Conservation (phyloP, 805 yeast genomes). For the Pichia nakasei region DNA sequence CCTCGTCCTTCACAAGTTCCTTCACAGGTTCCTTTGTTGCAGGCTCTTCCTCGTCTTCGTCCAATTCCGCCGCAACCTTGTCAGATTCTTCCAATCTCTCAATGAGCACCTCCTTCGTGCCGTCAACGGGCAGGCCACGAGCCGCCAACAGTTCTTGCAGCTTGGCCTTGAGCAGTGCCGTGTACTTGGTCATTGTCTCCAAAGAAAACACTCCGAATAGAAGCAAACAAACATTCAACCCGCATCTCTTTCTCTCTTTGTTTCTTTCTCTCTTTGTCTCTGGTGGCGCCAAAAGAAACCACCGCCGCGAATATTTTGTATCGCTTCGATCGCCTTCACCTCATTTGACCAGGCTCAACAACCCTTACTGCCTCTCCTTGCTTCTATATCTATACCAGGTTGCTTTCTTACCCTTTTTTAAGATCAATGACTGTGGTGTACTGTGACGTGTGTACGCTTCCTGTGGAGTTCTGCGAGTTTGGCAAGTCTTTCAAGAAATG, state of each 20-base stretch:
- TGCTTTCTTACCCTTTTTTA: too few relatives aligned
- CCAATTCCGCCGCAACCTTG: constrained; percentile 25
- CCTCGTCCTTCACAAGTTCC: constrained; percentile 4
- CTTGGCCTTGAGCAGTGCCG: constrained; percentile 73
- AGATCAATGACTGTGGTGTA: constrained; percentile 37
- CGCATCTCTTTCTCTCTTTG: too few relatives aligned
- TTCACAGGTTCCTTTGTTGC: too few relatives aligned
- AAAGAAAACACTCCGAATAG: too few relatives aligned
- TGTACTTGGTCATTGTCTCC: constrained; percentile 40
- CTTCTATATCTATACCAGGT: too few relatives aligned
- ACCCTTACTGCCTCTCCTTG: too few relatives aligned
- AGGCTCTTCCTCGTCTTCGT: constrained; percentile 17
- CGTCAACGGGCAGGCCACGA: constrained; percentile 59
- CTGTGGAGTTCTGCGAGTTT: constrained; percentile 92
- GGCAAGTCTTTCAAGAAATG: constrained; percentile 76
- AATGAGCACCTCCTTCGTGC: constrained; percentile 74
- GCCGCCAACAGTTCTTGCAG: constrained; percentile 67
- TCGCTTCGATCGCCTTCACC: too few relatives aligned
- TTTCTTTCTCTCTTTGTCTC: too few relatives aligned
- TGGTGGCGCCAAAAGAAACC: too few relatives aligned
- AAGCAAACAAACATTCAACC: too few relatives aligned
- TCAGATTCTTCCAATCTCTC: constrained; percentile 57
- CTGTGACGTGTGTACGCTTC: constrained; percentile 74
- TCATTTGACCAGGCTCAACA: too few relatives aligned
- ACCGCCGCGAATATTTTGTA: too few relatives aligned